Conservation (phyloP, 176 grass and related monocot species). For the Oryza nivara region DNA sequence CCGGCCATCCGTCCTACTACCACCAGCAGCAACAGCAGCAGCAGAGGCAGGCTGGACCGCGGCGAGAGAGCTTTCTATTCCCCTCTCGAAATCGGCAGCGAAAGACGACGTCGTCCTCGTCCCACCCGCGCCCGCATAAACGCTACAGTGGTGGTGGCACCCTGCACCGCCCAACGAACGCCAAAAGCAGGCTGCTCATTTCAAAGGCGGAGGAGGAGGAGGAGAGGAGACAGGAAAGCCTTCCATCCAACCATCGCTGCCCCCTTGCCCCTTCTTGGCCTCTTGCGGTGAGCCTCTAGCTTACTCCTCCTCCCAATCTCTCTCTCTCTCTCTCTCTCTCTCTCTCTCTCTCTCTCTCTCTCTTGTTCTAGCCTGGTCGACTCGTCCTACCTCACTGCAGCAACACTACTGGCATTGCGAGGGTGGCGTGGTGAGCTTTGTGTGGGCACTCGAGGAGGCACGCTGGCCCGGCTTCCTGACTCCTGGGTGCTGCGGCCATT, state of each 20-base stretch:
- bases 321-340: not conserved
- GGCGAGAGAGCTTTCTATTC: conserved; percentile 50
- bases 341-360: conserved; percentile 18
- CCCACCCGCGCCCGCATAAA: not conserved
- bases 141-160: not conserved
- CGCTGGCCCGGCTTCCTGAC: conserved; percentile 42
- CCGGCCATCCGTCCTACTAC: conserved; percentile 18
- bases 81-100: conserved; percentile 28
- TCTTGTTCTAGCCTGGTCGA: conserved; percentile 1
- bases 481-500: conserved; percentile 48
- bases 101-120: not conserved
- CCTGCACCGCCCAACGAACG: conserved; percentile 23
- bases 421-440: not conserved
- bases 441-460: conserved; percentile 60
- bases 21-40: not conserved
- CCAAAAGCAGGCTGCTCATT: conserved; percentile 20
- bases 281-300: conserved; percentile 51
- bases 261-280: conserved; percentile 34
- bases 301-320: not conserved
- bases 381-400: conserved; percentile 19
- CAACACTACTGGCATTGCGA: not conserved
- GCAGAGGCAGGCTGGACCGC: conserved; percentile 18
- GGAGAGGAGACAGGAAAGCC: conserved; percentile 44
- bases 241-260: conserved; percentile 40
- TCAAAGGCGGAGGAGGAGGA: conserved; percentile 30